Base-by-base conservation (phyloP, 768 basidiomycete species). In the Trametes sanguinea region DNA sequence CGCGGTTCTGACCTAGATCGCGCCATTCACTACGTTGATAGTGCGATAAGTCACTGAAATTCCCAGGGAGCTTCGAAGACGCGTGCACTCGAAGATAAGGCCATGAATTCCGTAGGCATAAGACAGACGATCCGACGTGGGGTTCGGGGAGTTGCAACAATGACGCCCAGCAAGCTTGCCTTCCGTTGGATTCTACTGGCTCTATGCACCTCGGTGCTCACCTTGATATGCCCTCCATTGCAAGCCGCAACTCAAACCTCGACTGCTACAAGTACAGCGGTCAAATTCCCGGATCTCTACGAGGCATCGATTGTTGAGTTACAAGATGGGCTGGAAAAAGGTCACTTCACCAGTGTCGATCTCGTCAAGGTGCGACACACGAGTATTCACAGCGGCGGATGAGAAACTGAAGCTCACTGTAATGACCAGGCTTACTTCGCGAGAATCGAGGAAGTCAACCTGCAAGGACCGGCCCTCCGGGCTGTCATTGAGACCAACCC, bases 391-490 rank as follows among this genome's bases (percentile, higher is more conserved):
- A 37, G 35, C 35, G 13, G 6, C 16, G 11, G 11, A 17, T 6
- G 9, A 17, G 40, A 22, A 22, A 29, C 17, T 46, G 17, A 35
- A 4, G 16, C 17, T 14, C 4, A 11, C 22, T n/a, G 32, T 37
- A 8, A 2, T 29, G 16, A 11, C 5, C 56, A 88, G 87, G 85
- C 85, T 2, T 89, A 89, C 69, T 76, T 88, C 64, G 81, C 82
- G 10, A 79, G 88, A 2, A 88, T 88, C 29, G 83, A 87, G 4
- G 83, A 89, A 67, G 87, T 89, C n/a, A 88, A 89, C 66, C 66
- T 81, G 16, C 75, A 83, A 59, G 86, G 86, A 1, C 82, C 85
- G 10, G 72, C 72, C 46, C 72, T 89, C 8, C 82, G 79, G 9
- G 86, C 86, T 0, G 78, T 89, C 4, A 73, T 87, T 13, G 88